Base-by-base conservation (phyloP, 495 filamentous ascomycete species). In the Xylaria sp. region DNA sequence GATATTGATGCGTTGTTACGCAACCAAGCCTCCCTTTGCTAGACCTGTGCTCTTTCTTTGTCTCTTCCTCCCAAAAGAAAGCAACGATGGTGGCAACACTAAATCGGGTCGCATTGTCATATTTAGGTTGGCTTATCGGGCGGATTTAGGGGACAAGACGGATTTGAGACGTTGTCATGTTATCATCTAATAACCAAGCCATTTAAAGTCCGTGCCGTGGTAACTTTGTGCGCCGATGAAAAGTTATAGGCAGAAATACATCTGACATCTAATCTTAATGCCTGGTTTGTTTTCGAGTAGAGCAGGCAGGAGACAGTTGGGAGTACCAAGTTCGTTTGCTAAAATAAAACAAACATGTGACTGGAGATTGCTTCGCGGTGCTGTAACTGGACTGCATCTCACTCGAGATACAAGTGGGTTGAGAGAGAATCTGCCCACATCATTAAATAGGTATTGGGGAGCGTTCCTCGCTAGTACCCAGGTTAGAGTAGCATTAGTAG, bases 301-400 rank as follows among this genome's bases (percentile, higher is more conserved):
- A 37, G 4, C 3, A 55, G 4, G 40, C 12, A 24, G n/a, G 46
- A 24, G 46, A 50, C n/a, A 24, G 46, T 50, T 21, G 9, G 46
- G 15, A 29, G 52, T 31, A 29, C 52, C 12, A 6, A 31, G 26
- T 31, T 14, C 14, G 3, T 59, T 37, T 59, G 57, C 19, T 37
- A 12, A 59, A 21, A 35, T 9, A 59, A 21, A 59, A 59, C 57
- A 21, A 59, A 59, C 57, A 59, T 59, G 57, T 40, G 57, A 59
- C 57, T 33, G 7, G 33, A 59, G 29, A n/a, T n/a, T 59, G 26
- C 4, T 4, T 55, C 11, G 52, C 12, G 26, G 52, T 55, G 17
- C 3, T 7, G 19, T 21, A n/a, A 50, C 7, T 7, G 1, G 17
- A 21, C 8, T n/a, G 46, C 46, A 50, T 4, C 46, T 50, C 40